These are phyloP conservation scores for Podospora pseudoanserina DNA, from an alignment of 495 filamentous ascomycete genomes.

Conservation along the genomic window DNA sequence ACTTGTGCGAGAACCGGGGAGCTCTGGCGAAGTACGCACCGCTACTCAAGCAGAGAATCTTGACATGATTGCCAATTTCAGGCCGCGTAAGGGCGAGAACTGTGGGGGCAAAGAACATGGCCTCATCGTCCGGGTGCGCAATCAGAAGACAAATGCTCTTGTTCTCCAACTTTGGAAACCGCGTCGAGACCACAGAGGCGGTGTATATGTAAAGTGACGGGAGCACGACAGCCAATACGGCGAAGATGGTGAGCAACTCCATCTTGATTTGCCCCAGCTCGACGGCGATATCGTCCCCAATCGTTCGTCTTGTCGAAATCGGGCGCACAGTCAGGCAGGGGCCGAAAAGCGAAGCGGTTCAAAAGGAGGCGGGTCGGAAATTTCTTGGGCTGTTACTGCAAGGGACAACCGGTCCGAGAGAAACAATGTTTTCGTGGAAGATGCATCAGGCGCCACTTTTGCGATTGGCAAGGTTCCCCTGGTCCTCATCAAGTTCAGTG, in stretches of 20 bases:
- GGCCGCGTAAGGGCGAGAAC: slow-evolving; percentile 72
- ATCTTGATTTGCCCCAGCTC: background rate
- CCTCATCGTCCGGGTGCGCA: slow-evolving; percentile 96
- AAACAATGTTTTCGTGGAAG: background rate
- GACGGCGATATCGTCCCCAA: too few species aligned
- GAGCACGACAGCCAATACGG: slow-evolving; percentile 53
- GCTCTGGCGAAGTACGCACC: slow-evolving; percentile 41
- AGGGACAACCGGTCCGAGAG: too few species aligned
- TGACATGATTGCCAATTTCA: slow-evolving; percentile 77
- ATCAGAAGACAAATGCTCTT: slow-evolving; percentile 88
- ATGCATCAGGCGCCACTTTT: background rate
- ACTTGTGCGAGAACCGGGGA: background rate
- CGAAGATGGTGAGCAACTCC: slow-evolving; percentile 23
- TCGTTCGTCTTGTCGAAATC: too few species aligned
- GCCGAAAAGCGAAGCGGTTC: background rate
- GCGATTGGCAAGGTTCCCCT: background rate
- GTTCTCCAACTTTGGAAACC: slow-evolving; percentile 67
- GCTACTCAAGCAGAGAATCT: slow-evolving; percentile 87
- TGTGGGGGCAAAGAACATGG: slow-evolving; percentile 97
- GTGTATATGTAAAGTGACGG: slow-evolving; percentile 63
- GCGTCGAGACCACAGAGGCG: slow-evolving; percentile 45
- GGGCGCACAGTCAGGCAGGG: too few species aligned
- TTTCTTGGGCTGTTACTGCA: too few species aligned
- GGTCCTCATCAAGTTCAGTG: background rate
- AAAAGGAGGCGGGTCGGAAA: background rate